phyloP scores from a whole-genome alignment of 2,329 filamentous ascomycete species.

The Cercospora zeae-maydis region DNA sequence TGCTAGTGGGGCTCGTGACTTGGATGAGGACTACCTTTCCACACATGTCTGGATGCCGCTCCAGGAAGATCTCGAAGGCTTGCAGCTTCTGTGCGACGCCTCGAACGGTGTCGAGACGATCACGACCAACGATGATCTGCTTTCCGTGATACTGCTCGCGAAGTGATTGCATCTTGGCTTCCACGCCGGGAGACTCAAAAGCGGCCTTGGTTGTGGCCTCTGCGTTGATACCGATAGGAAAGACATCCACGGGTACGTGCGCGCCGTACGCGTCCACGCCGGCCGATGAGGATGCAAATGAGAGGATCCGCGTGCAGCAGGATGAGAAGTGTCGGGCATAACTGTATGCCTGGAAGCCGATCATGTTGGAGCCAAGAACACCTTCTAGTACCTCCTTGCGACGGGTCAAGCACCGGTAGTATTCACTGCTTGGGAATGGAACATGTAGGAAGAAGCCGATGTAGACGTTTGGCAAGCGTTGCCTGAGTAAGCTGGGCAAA shows the following conservation, averaged over 20 bases:
- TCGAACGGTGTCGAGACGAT: conserved; percentile 87
- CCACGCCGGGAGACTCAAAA: conserved; percentile 63
- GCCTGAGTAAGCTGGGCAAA: conserved; percentile 81
- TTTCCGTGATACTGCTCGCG: conserved; percentile 78
- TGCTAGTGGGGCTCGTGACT: conserved; percentile 71
- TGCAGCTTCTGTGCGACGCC: conserved; percentile 95
- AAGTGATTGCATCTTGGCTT: conserved; percentile 68
- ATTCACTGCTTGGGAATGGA: conserved; percentile 94
- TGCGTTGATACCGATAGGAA: conserved; percentile 93
- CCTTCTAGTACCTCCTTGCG: conserved; percentile 89
- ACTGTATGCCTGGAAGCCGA: conserved; percentile 93
- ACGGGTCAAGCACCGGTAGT: conserved; percentile 80
- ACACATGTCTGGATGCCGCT: conserved; percentile 85
- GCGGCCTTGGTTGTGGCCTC: conserved; percentile 70
- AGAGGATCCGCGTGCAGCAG: conserved; percentile 85
- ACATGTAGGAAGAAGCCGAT: conserved; percentile 93
- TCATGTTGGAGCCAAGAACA: conserved; percentile 83
- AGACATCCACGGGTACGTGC: conserved; percentile 86
- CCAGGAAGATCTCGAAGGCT: conserved; percentile 88
- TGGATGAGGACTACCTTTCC: conserved; percentile 92
- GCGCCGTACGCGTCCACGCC: conserved; percentile 86
- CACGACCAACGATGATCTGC: conserved; percentile 91
- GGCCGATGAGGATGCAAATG: conserved; percentile 80
- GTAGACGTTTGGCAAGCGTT: conserved; percentile 82
- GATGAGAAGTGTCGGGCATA: conserved; percentile 93